These are phyloP conservation scores for Syzygium jambos DNA, from an alignment of 345 rosid species.

Conservation along the genomic window DNA sequence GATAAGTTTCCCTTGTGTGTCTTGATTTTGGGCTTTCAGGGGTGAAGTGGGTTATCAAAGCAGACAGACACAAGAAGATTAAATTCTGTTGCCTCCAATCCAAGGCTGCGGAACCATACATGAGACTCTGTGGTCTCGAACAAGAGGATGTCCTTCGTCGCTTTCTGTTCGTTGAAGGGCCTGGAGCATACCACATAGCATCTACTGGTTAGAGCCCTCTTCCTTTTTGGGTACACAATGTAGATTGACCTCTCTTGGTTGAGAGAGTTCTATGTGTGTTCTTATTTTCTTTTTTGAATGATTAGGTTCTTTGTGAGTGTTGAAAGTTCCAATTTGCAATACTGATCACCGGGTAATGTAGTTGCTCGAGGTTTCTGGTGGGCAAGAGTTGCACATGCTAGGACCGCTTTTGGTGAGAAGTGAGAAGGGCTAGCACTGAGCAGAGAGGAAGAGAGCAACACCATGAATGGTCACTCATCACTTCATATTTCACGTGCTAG, in stretches of 20 bases:
- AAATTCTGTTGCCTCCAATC: slow-evolving; percentile 95
- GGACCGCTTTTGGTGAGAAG: neutral
- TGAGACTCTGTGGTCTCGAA: slow-evolving; percentile 61
- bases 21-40: slow-evolving; percentile 27
- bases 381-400: neutral
- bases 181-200: slow-evolving; percentile 61
- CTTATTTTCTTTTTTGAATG: neutral
- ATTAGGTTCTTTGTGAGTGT: neutral
- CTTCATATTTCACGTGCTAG: neutral
- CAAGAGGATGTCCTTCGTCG: slow-evolving; percentile 66
- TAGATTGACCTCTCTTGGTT: neutral
- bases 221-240: neutral
- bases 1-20: neutral
- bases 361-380: neutral
- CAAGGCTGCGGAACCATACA: slow-evolving; percentile 75
- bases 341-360: neutral
- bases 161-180: slow-evolving; percentile 84
- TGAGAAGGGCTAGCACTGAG: neutral
- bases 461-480: neutral
- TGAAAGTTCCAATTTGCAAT: neutral
- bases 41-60: slow-evolving; percentile 85
- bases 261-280: neutral
- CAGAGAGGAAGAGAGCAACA: neutral
- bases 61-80: slow-evolving; percentile 74
- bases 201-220: slow-evolving; percentile 56